A percentile compares a stretch with the other conserved stretches of the same genome.
phyloP scores from a whole-genome alignment of 2,329 filamentous ascomycete genomes.

The Metarhizium rileyi region DNA sequence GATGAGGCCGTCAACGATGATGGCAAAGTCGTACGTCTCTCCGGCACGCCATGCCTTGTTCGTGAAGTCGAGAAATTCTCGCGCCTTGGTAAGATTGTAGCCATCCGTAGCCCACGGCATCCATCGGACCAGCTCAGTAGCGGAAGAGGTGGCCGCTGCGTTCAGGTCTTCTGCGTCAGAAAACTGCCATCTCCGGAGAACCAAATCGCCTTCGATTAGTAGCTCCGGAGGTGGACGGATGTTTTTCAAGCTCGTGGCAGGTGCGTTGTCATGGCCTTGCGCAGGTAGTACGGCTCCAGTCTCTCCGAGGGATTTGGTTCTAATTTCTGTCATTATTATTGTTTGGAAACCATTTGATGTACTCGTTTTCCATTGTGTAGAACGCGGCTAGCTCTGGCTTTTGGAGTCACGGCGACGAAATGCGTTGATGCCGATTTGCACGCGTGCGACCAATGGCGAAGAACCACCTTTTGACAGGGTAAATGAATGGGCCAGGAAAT shows the following conservation, averaged over 20 bases:
- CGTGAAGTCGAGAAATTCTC: constrained; percentile 4
- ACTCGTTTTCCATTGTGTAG: too few relatives aligned
- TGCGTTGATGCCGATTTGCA: too few relatives aligned
- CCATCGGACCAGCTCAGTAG: constrained; percentile 10
- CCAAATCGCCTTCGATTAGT: constrained; percentile 8
- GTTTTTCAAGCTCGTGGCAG: background rate
- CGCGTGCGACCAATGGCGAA: too few relatives aligned
- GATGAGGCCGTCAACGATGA: constrained; percentile 4
- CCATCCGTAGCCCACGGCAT: constrained; percentile 12
- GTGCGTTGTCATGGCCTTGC: background rate
- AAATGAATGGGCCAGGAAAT: too few relatives aligned
- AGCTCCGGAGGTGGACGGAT: constrained; percentile 5
- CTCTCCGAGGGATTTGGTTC: too few relatives aligned
- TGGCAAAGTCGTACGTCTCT: constrained; percentile 9
- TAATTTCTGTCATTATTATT: too few relatives aligned
- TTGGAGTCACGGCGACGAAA: too few relatives aligned
- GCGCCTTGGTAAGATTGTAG: constrained; percentile 8
- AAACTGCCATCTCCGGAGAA: constrained; percentile 10
- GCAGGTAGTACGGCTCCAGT: background rate
- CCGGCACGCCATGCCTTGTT: constrained; percentile 6
- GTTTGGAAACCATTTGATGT: too few relatives aligned
- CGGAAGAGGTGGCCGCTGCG: constrained; percentile 7
- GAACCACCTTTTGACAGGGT: too few relatives aligned
- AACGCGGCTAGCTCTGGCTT: too few relatives aligned
- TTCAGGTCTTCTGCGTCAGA: constrained; percentile 5